A percentile compares a stretch with the other conserved stretches of the same genome.
These are phyloP conservation scores for Tubosaeta sp. DNA, from an alignment of 768 basidiomycete genomes.

Conservation along the genomic window DNA sequence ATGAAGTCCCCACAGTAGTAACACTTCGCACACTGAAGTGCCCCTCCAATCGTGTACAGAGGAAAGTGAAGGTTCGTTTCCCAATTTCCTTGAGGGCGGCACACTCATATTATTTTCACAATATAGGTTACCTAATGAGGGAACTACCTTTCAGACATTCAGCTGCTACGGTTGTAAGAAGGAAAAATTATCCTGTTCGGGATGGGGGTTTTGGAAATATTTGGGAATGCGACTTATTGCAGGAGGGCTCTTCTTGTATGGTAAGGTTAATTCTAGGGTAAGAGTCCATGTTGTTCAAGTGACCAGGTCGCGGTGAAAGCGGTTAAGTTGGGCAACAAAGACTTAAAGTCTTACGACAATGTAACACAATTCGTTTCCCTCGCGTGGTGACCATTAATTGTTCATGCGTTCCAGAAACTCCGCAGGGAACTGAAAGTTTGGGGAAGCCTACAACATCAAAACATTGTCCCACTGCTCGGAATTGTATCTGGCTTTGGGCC, in stretches of 20 bases:
- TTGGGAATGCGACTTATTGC: conserved; percentile 21
- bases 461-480: conserved; percentile 32
- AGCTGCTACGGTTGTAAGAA: conserved; percentile 3
- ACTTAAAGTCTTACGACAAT: conserved; percentile 6
- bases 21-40: conserved; percentile 10
- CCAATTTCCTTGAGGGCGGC: not conserved
- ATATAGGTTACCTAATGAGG: conserved; percentile 5
- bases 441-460: conserved; percentile 14
- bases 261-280: not conserved
- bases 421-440: conserved; percentile 28
- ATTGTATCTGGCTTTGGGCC: conserved; percentile 29
- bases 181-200: not conserved
- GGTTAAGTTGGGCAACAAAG: too few relatives aligned
- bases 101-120: not conserved
- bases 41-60: conserved; percentile 2
- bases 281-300: too few relatives aligned
- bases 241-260: not conserved
- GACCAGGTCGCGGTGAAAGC: too few relatives aligned
- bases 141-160: conserved; percentile 8
- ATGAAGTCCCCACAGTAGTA: conserved; percentile 11
- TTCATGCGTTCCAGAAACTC: conserved; percentile 14
- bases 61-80: conserved; percentile 8
- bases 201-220: conserved; percentile 20
- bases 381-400: not conserved
- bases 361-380: conserved; percentile 2